Evolutionary conservation across 371 early-diverging fungal genomes (phyloP), one percentile per base, ranked within the genome.

Genomic region (Dichotomocladium elegans): DNA sequence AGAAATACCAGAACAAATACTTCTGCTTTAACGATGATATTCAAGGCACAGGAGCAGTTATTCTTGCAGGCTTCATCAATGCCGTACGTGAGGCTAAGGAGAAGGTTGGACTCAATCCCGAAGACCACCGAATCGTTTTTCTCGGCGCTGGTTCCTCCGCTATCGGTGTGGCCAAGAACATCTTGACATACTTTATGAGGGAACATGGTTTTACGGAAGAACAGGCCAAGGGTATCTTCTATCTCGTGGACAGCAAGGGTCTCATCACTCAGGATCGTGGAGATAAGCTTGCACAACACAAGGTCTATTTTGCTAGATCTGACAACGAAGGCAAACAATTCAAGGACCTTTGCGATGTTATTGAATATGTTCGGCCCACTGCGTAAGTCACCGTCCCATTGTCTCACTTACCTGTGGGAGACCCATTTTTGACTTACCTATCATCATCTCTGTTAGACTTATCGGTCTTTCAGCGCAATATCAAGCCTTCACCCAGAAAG

Each of bases 31-130:
- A 93, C 59, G 93, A 69, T 35, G 72, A 69, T 46, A 72, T 71
- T 34, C 70, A 72, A 61, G 95, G 95, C 47, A 94, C 96, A 9
- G 95, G 95, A 29, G 92, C 92, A 40, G 95, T 95, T 22, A 90
- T 94, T 61, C 75, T 94, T 15, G 81, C 90, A 31, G 96, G 95
- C 10, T 87, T 94, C 62, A 92, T 94, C 69, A 92, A 92, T 57
- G 96, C 95, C 2, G 80, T 94, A 47, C 58, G 77, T 27, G 60
- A 79, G 7, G 82, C 79, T 11, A 19, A 60, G 15, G 46, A 58
- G 29, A 68, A 72, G 49, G 75, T 84, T 4, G 81, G 82, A 10
- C 57, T 86, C 27, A 65, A 67, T 4, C 78, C 90, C 37, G 60
- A 70, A 30, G 75, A 90, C 40, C 95, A 94, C 64, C 83, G 89